These are phyloP conservation scores for Colletotrichum sp. DNA, from an alignment of 2,329 filamentous ascomycete species.

Conservation along the genomic window DNA sequence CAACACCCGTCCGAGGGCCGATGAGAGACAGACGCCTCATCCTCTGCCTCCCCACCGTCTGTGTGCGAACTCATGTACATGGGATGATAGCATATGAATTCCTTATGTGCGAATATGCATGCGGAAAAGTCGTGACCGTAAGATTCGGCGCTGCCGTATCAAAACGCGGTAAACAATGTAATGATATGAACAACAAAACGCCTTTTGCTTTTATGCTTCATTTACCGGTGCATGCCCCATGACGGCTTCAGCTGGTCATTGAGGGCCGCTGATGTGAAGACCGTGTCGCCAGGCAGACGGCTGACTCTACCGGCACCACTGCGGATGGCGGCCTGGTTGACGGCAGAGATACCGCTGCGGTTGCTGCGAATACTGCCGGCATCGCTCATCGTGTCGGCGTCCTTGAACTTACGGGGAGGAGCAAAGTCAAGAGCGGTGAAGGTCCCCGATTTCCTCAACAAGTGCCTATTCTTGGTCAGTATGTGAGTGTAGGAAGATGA, in stretches of 20 bases:
- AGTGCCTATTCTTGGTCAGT: slow-evolving; percentile 54
- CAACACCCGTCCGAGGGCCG: neutral
- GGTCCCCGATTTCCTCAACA: slow-evolving; percentile 77
- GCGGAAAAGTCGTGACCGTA: slow-evolving; percentile 16
- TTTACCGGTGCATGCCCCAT: slow-evolving; percentile 59
- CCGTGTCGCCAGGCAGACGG: slow-evolving; percentile 79
- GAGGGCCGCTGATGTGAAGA: slow-evolving; percentile 77
- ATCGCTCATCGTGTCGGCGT: slow-evolving; percentile 66
- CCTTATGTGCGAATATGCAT: slow-evolving; percentile 8
- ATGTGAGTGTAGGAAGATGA: neutral
- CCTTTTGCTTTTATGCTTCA: neutral
- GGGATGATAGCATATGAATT: neutral
- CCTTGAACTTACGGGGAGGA: slow-evolving; percentile 76
- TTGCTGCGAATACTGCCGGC: slow-evolving; percentile 72
- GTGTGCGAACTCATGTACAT: slow-evolving; percentile 15
- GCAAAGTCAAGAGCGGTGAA: slow-evolving; percentile 85
- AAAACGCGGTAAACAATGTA: slow-evolving; percentile 14
- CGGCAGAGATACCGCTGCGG: slow-evolving; percentile 76
- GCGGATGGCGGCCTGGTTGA: slow-evolving; percentile 75
- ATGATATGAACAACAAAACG: slow-evolving; percentile 20
- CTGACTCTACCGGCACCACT: slow-evolving; percentile 86
- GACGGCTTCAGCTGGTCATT: slow-evolving; percentile 63
- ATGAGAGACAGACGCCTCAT: neutral
- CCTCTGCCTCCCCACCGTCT: neutral
- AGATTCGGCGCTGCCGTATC: slow-evolving; percentile 22